Conservation (phyloP, 352 stramenopile genomes). For the Albugo laibachii region DNA sequence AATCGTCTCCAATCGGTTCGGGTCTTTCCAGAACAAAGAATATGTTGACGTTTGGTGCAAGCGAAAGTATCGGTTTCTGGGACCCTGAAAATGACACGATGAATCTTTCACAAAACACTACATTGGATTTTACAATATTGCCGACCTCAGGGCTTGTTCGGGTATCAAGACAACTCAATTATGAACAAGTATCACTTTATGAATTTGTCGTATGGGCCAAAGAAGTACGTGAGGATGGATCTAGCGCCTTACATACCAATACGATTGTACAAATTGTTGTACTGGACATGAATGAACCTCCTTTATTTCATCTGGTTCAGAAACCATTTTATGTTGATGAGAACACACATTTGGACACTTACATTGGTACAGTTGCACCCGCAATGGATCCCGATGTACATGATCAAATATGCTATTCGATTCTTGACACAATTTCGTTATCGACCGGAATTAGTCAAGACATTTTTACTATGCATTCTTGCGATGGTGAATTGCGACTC, state of each 20-base stretch:
- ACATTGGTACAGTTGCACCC: constrained; percentile 13
- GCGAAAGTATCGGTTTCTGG: constrained; percentile 8
- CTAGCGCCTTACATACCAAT: background rate
- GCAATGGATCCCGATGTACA: constrained; percentile 27
- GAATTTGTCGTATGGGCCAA: constrained; percentile 7
- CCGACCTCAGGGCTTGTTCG: constrained; percentile 3
- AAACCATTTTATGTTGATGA: constrained; percentile 14
- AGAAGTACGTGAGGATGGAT: background rate
- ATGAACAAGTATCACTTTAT: constrained; percentile 4
- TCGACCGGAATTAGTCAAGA: constrained; percentile 14
- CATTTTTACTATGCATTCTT: constrained; percentile 30
- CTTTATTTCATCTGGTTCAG: constrained; percentile 13
- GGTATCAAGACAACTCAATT: constrained; percentile 6
- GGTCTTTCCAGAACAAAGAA: constrained; percentile 2
- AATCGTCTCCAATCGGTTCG: constrained; percentile 10
- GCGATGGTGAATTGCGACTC: constrained; percentile 26
- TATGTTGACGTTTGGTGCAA: background rate
- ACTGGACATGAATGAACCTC: constrained; percentile 27
- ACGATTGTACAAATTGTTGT: constrained; percentile 14
- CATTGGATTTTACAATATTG: constrained; percentile 13
- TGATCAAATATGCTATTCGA: constrained; percentile 6
- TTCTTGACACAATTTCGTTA: no score
- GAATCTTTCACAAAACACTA: constrained; percentile 7
- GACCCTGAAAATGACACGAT: constrained; percentile 43
- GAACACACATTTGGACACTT: constrained; percentile 13